These are phyloP conservation scores for Trametes cubensis DNA, from an alignment of 768 basidiomycete genomes.

Conservation along the genomic window DNA sequence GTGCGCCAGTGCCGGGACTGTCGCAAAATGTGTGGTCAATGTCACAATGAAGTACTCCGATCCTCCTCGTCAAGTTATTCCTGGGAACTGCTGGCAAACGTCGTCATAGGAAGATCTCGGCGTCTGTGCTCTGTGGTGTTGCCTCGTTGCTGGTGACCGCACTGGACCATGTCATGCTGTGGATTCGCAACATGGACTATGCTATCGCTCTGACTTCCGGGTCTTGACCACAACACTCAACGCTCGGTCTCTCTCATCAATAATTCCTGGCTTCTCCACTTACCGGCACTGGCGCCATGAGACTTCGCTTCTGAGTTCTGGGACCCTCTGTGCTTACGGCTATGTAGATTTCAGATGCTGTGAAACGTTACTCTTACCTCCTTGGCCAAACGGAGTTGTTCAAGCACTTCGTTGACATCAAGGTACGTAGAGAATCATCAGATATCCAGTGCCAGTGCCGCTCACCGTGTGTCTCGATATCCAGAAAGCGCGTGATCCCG, in stretches of 20 bases:
- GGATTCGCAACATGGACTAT: too few relatives aligned
- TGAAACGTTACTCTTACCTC: constrained; percentile 97
- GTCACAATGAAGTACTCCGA: background rate
- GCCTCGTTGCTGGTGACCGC: too few relatives aligned
- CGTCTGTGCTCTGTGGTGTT: too few relatives aligned
- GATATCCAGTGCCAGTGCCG: background rate
- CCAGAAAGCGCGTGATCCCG: constrained; percentile 87
- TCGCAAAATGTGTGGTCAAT: too few relatives aligned
- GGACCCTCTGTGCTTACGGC: constrained; percentile 17
- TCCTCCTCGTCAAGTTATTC: background rate
- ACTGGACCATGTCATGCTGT: too few relatives aligned
- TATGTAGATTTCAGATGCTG: constrained; percentile 81
- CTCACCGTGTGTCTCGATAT: background rate
- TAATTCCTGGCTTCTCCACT: background rate
- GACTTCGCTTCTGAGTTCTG: background rate
- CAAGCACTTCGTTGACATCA: constrained; percentile 97
- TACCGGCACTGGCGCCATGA: background rate
- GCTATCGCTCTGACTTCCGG: too few relatives aligned
- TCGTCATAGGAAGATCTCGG: too few relatives aligned
- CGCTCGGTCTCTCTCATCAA: background rate
- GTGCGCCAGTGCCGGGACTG: background rate
- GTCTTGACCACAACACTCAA: too few relatives aligned
- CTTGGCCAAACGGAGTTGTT: constrained; percentile 97
- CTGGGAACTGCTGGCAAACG: too few relatives aligned
- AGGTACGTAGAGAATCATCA: constrained; percentile 49